These are phyloP conservation scores for Aspergillus neoniger DNA, from an alignment of 2,329 filamentous ascomycete species.

Conservation along the genomic window DNA sequence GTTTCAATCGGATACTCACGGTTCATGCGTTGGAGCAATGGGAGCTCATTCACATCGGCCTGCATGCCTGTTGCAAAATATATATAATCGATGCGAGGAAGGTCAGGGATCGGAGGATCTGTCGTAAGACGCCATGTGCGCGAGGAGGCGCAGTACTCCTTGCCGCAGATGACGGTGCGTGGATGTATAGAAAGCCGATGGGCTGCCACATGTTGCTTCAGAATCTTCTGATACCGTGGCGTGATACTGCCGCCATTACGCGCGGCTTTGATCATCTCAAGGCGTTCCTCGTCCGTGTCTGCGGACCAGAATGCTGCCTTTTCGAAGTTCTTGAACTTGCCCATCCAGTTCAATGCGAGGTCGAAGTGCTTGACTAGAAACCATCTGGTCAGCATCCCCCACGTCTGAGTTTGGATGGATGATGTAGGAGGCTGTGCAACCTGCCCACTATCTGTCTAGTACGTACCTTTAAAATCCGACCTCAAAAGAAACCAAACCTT, in stretches of 20 bases:
- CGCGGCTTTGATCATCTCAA: constrained; percentile 65
- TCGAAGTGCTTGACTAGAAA: constrained; percentile 71
- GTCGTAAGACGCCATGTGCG: constrained; percentile 58
- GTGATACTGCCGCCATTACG: constrained; percentile 77
- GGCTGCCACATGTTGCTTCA: constrained; percentile 60
- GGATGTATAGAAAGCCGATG: constrained; percentile 59
- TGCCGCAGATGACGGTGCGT: constrained; percentile 57
- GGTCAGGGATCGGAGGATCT: constrained; percentile 52
- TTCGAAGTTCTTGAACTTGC: constrained; percentile 76
- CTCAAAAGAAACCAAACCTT: constrained; percentile 73
- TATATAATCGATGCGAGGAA: constrained; percentile 64
- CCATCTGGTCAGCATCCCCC: background rate
- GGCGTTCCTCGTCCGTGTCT: constrained; percentile 68
- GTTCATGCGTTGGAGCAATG: constrained; percentile 63
- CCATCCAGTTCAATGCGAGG: constrained; percentile 75
- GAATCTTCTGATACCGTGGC: constrained; percentile 65
- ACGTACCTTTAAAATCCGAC: constrained; percentile 47
- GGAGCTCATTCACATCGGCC: constrained; percentile 62
- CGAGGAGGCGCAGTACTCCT: constrained; percentile 51
- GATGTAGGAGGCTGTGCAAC: constrained; percentile 12
- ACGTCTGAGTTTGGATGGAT: background rate
- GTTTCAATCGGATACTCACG: constrained; percentile 62
- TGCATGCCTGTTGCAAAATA: constrained; percentile 75
- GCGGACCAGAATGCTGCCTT: constrained; percentile 77
- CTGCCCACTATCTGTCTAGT: constrained; percentile 34